Base-by-base conservation (phyloP, 331 rosid genomes). In the Arachis monticola region DNA sequence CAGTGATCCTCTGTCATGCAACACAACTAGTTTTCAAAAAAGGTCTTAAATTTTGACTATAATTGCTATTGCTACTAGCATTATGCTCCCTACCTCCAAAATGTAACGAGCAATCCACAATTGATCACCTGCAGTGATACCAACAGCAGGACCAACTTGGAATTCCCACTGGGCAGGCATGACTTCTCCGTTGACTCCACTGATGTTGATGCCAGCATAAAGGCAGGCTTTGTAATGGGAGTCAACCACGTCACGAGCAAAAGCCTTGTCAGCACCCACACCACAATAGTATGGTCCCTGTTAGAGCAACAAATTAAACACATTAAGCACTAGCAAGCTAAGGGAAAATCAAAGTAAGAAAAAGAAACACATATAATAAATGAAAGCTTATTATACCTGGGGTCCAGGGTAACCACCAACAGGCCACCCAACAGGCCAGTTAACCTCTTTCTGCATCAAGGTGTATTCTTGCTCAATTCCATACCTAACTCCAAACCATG, bases 121-220 rank as follows among this genome's bases (percentile, higher is more conserved):
- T 69, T 94, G 90, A 48, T 93, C 97, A 45, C 87, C 96, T 10
- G 98, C 89, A 27, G 96, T 84, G 51, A 93, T 89, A 44, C 98
- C 98, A 8, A 89, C 92, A 0, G 94, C 38, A 31, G 98, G 98
- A 17, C 98, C 98, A 74, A 91, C 98, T 91, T 93, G 98, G 84
- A 85, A 93, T 67, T 93, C 98, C 98, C 97, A 93, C 97, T 93
- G 98, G 32, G 97, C 98, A 0, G 98, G 98, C 98, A 93, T 93
- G 42, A 93, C 98, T 82, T 93, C 98, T 55, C 94, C 98, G 1
- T 93, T 93, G 69, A 89, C 85, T 17, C 98, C 98, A 66, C 98
- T 87, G 60, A 93, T 84, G 85, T 89, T 91, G 59, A 93, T 62
- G 65, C 98, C 98, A 0, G 98, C 96, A 77, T 86, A 93, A 0